Evolutionary conservation across 148 eudicot species (phyloP).

Genomic region (Cornus florida): DNA sequence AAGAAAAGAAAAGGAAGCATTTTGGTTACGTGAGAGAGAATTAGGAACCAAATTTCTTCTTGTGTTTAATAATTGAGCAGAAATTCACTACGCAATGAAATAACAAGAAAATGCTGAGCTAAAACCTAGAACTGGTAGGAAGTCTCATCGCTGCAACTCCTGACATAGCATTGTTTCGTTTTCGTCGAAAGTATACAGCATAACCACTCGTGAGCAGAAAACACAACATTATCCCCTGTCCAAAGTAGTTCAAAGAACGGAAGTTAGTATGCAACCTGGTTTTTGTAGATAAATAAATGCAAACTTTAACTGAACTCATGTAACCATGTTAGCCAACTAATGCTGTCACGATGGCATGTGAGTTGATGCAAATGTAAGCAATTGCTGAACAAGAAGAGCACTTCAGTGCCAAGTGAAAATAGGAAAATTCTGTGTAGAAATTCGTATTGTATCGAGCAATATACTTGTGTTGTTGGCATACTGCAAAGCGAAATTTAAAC

Average conservation of each 20-base stretch:
- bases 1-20: background rate
- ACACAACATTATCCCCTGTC: slow-evolving; percentile 37
- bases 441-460: background rate
- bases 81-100: background rate
- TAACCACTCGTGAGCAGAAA: slow-evolving; percentile 42
- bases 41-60: background rate
- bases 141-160: slow-evolving; percentile 34
- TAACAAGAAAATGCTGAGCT: background rate
- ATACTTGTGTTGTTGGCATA: background rate
- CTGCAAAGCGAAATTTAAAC: too few relatives aligned
- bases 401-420: background rate
- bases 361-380: background rate
- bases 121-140: slow-evolving; percentile 41
- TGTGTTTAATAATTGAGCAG: background rate
- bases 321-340: background rate
- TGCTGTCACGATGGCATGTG: background rate
- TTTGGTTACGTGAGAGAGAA: background rate
- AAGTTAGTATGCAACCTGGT: background rate
- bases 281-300: background rate
- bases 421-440: background rate
- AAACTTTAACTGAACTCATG: background rate
- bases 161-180: slow-evolving; percentile 17
- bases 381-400: background rate
- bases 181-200: slow-evolving; percentile 36
- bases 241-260: background rate